A percentile compares a stretch with the other conserved stretches of the same genome.
Evolutionary conservation across 2,329 filamentous ascomycete genomes (phyloP).

Genomic region (Aspergillus sp.): DNA sequence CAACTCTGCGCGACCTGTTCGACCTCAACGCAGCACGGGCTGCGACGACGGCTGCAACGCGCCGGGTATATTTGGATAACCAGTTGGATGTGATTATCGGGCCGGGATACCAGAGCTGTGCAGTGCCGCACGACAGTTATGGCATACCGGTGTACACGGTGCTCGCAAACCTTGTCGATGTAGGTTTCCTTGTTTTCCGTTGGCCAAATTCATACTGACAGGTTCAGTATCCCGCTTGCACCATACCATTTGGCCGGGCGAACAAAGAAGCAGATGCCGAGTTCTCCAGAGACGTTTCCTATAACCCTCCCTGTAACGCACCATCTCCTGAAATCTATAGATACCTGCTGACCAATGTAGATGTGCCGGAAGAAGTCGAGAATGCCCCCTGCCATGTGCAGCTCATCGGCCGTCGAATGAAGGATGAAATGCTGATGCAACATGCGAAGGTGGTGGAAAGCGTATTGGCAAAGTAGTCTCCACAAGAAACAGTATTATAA

Average conservation of each 20-base stretch:
- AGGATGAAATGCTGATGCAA: constrained; percentile 24
- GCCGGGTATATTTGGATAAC: constrained; percentile 10
- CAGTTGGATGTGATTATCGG: constrained; percentile 14
- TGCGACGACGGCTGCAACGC: constrained; percentile 7
- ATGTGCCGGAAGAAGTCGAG: constrained; percentile 21
- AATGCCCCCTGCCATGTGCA: constrained; percentile 38
- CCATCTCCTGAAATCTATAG: background rate
- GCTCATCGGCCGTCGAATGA: constrained; percentile 33
- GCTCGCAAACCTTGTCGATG: constrained; percentile 15
- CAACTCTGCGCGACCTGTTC: constrained; percentile 12
- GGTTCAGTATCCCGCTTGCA: constrained; percentile 38
- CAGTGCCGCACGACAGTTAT: constrained; percentile 14
- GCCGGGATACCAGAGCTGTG: constrained; percentile 15
- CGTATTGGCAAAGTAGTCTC: constrained; percentile 17
- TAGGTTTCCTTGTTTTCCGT: constrained; percentile 1
- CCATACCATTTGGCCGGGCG: constrained; percentile 37
- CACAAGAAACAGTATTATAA: too few species aligned
- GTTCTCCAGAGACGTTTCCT: constrained; percentile 8
- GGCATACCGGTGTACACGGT: constrained; percentile 13
- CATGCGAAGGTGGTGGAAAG: background rate
- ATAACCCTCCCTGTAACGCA: constrained; percentile 11
- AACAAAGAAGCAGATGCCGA: constrained; percentile 29
- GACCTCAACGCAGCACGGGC: constrained; percentile 9
- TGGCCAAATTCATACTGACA: background rate
- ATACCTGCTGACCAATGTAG: constrained; percentile 1